phyloP scores from a whole-genome alignment of 2,329 filamentous ascomycete genomes.

The Penicillium frequentans region DNA sequence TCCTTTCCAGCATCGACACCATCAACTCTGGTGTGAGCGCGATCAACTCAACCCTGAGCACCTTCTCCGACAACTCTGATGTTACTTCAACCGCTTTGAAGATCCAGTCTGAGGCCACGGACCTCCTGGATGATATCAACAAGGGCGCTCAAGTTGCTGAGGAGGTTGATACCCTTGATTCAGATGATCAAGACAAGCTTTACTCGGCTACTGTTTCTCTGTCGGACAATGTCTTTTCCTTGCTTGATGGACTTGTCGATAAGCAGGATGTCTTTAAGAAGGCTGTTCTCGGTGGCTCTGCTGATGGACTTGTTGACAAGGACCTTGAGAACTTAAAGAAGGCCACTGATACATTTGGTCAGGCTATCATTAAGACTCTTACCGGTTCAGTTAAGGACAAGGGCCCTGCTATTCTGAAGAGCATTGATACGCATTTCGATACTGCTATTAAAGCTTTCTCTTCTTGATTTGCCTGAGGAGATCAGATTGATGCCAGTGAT shows the following conservation, averaged over 20 bases:
- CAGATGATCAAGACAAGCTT: constrained; percentile 1
- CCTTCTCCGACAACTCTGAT: not conserved
- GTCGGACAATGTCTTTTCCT: not conserved
- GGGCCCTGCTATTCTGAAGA: not conserved
- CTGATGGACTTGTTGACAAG: constrained; percentile 2
- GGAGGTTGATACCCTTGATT: not conserved
- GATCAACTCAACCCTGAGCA: not conserved
- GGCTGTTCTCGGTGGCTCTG: constrained; percentile 1
- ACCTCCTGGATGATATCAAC: constrained; percentile 1
- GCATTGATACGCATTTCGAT: constrained; percentile 2
- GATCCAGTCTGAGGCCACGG: constrained; percentile 1
- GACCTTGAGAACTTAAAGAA: constrained; percentile 4
- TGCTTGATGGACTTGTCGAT: not conserved
- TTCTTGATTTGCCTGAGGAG: constrained; percentile 1
- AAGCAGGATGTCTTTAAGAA: constrained; percentile 6
- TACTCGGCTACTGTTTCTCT: not conserved
- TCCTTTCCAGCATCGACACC: no score
- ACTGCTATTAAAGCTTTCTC: constrained; percentile 2
- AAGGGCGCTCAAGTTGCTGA: not conserved
- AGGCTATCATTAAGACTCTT: constrained; percentile 3
- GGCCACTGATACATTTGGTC: constrained; percentile 1
- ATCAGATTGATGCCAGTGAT: no score
- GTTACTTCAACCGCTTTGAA: constrained; percentile 1
- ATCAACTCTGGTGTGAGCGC: no score
- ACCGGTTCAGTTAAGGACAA: not conserved